phyloP scores from a whole-genome alignment of 331 rosid genomes.

The Ulmus americana region DNA sequence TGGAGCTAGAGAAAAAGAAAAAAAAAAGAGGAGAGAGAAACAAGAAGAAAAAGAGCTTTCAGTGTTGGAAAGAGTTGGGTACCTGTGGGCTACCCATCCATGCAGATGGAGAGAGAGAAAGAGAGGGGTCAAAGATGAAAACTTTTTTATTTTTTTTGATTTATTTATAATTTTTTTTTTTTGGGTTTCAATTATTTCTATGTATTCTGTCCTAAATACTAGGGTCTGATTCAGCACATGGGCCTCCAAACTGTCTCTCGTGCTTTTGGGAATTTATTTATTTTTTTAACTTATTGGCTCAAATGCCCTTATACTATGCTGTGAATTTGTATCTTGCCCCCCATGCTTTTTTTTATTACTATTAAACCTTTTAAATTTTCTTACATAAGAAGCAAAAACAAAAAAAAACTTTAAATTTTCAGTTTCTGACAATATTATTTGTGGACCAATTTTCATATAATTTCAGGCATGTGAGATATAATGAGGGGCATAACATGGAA shows the following conservation, averaged over 20 bases:
- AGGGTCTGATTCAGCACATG: conserved; percentile 34
- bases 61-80: conserved; percentile 25
- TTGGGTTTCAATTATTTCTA: conserved; percentile 29
- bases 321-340: no score
- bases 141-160: conserved; percentile 5
- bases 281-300: no score
- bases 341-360: no score
- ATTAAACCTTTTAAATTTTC: no score
- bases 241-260: conserved; percentile 35
- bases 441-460: no score
- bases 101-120: conserved; percentile 19
- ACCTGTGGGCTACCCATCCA: conserved; percentile 35
- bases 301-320: no score
- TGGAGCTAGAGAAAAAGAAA: conserved; percentile 28
- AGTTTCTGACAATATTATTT: no score
- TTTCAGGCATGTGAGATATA: no score
- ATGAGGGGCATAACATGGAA: no score
- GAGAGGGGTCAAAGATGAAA: conserved; percentile 33
- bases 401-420: no score
- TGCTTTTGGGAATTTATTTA: conserved; percentile 11
- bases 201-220: conserved; percentile 34
- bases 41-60: conserved; percentile 14
- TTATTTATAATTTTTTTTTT: conserved; percentile 6
- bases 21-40: conserved; percentile 5
- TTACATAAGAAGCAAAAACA: no score